Evolutionary conservation across 108 stramenopile genomes (phyloP).

Genomic region (Hondaea fermentalgiana): DNA sequence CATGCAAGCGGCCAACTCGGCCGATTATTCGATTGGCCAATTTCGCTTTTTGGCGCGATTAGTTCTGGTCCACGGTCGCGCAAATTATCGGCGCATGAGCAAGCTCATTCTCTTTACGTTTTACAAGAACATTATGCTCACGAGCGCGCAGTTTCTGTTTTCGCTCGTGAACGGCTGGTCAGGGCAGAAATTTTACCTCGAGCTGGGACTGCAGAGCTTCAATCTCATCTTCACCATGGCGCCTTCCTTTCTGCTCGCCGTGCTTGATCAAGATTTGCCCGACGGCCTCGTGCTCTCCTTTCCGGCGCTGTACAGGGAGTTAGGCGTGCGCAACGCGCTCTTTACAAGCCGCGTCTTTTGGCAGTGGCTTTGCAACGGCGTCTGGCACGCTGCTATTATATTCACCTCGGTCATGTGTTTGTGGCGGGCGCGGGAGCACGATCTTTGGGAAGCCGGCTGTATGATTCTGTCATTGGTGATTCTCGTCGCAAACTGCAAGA

Average conservation of each 20-base stretch:
- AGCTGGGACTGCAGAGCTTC: conserved; percentile 25
- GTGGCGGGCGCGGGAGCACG: not conserved
- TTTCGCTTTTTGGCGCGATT: conserved; percentile 78
- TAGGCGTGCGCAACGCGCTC: not conserved
- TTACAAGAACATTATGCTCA: conserved; percentile 92
- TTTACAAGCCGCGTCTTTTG: not conserved
- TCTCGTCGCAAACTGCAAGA: not conserved
- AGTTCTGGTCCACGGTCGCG: conserved; percentile 87
- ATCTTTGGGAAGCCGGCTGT: not conserved
- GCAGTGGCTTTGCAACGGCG: not conserved
- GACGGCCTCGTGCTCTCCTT: conserved; percentile 56
- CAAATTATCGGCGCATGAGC: conserved; percentile 79
- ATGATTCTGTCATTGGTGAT: not conserved
- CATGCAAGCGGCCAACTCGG: conserved; percentile 48
- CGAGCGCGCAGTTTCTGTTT: conserved; percentile 62
- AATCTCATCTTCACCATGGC: conserved; percentile 70
- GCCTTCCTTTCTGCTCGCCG: conserved; percentile 73
- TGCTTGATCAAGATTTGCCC: conserved; percentile 81
- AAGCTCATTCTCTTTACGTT: conserved; percentile 86
- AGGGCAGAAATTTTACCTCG: conserved; percentile 19
- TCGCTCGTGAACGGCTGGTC: not conserved
- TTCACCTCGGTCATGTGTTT: not conserved
- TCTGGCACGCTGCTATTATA: not conserved
- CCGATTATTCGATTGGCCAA: conserved; percentile 80
- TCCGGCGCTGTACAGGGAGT: conserved; percentile 29